Base-by-base conservation (phyloP, 176 grass and related monocot species). In the Zoysia japonica region DNA sequence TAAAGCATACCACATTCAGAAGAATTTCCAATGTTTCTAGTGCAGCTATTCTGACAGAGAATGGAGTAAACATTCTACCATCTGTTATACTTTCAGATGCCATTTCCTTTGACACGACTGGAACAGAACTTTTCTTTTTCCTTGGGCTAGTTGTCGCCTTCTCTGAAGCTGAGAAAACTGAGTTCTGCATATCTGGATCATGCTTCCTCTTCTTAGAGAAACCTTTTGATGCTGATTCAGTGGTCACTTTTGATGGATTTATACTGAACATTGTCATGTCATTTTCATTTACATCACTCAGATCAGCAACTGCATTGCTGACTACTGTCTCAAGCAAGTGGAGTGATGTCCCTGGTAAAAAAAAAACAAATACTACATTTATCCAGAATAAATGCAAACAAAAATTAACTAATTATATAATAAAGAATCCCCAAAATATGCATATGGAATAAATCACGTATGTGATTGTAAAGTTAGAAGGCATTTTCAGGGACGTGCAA, bases 21-120 rank as follows among this genome's bases (percentile, higher is more conserved):
- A 97, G 92, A 87, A 87, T 79, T 87, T 87, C 92, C 80, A 98
- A 78, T 80, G 92, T 85, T 83, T 91, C 75, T 12, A 97, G 67
- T 48, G 92, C 91, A 62, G 92, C 91, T 79, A 92, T 89, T 77
- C 90, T 94, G 46, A 98, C 78, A 79, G 65, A 85, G 62, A 89
- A 87, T 67, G 87, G 83, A 48, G 70, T 69, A 41, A 63, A 70
- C 20, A 48, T 70, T 82, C 70, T 88, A 70, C 54, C 74, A 81
- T 50, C 57, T 61, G 75, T 64, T 51, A 45, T 75, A 59, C 35
- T 75, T 80, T 89, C 77, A 81, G 77, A 17, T 62, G 47, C 16
- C 60, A 67, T 17, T 72, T 61, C 74, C 41, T 78, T 78, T 1
- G 60, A 87, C 67, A 66, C 11, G 11, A 50, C 55, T 80, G 59